These are phyloP conservation scores for Teratosphaeria destructans DNA, from an alignment of 2,329 filamentous ascomycete species.

Conservation along the genomic window DNA sequence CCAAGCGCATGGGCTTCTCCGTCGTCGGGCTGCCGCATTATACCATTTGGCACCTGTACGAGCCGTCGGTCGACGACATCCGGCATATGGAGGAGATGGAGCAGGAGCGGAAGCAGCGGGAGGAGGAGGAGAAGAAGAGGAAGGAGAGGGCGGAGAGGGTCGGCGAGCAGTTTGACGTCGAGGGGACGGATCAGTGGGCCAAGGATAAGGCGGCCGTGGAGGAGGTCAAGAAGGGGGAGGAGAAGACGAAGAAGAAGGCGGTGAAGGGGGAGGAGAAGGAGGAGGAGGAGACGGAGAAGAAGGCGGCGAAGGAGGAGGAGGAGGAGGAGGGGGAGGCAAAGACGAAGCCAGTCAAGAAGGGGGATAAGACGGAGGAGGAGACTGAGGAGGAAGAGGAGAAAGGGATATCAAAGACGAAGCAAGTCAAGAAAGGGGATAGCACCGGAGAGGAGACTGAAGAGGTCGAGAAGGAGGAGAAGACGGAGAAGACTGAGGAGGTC, in stretches of 20 bases:
- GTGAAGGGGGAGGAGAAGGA: background rate
- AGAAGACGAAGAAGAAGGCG: background rate
- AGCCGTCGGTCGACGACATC: constrained; percentile 95
- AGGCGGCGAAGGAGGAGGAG: background rate
- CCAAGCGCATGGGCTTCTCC: constrained; percentile 88
- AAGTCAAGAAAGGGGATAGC: constrained; percentile 2
- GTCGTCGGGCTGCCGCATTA: constrained; percentile 95
- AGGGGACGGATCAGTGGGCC: constrained; percentile 74
- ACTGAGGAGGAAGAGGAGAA: background rate
- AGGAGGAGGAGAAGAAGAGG: constrained; percentile 68
- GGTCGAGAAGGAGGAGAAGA: background rate
- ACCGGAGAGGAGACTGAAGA: background rate
- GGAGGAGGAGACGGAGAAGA: background rate
- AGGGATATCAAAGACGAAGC: background rate
- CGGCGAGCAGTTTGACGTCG: constrained; percentile 68
- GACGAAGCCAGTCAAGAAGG: too few species aligned
- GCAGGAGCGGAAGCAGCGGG: constrained; percentile 65
- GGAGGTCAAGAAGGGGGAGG: constrained; percentile 3
- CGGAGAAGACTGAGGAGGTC: constrained; percentile 2
- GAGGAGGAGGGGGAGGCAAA: background rate
- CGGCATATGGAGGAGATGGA: constrained; percentile 99
- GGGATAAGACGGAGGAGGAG: background rate
- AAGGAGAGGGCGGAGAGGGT: constrained; percentile 65
- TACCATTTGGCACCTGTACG: constrained; percentile 98
- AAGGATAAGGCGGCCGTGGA: constrained; percentile 70